Base-by-base conservation (phyloP, 306 rosid species). In the Pyrus bretschneideri region DNA sequence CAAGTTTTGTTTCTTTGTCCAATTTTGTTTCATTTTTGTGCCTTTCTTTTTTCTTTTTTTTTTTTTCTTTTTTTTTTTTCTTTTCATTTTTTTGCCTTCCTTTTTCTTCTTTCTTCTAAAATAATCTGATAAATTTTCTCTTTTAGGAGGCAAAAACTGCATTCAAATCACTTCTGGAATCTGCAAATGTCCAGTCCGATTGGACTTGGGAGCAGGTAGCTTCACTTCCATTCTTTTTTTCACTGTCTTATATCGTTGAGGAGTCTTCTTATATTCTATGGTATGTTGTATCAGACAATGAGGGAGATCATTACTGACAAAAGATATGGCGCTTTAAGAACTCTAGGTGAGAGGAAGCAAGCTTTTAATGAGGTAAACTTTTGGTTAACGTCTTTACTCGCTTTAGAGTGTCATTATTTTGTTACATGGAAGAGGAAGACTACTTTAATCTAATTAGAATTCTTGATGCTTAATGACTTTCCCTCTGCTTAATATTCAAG, bases 131-230 rank as follows among this genome's bases (percentile, higher is more conserved):
- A 4, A 4, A 62, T 49, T 67, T 52, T 68, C 27, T 58, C 31
- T 44, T 35, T 71, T 73, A 96, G 99, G 99, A 96, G 85, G 99
- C 99, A 76, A 96, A 92, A 88, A 91, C 81, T 78, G 97, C 98
- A 55, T 96, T 96, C 78, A 96, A 96, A 86, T 88, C 89, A 2
- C 98, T 96, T 60, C 74, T 96, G 85, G 99, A 96, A 83, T 92
- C 93, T 69, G 97, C 78, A 30, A 96, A 89, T 80, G 99, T 96
- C 33, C 95, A 89, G 71, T 96, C 99, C 80, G 99, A 96, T 88
- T 96, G 99, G 99, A 86, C 97, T 63, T 96, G 99, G 99, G 99
- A 96, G 81, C 99, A 96, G 99, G 99, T 96, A 77, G 79, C 49
- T 54, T 77, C 74, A 42, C 22, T 74, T 51, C 62, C 73, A 67